Evolutionary conservation across 257 asterid species (phyloP).

Genomic region (Lavandula angustifolia): DNA sequence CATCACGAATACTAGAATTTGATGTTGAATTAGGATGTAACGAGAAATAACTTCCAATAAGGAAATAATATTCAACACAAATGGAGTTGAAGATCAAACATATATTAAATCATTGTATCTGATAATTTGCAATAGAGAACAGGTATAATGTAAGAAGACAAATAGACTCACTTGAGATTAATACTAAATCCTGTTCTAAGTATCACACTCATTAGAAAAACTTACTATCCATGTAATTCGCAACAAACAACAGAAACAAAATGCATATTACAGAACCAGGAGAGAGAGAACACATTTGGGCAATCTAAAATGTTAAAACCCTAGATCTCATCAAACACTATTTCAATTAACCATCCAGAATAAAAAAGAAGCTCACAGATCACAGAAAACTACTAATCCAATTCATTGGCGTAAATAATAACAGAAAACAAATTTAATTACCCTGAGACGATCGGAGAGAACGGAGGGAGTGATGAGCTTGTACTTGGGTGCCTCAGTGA

Average conservation of each 20-base stretch:
- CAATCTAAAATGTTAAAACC: neutral
- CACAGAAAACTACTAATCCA: too few relatives aligned
- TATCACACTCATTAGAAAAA: too few relatives aligned
- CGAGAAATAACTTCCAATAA: too few relatives aligned
- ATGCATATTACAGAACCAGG: neutral
- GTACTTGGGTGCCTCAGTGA: slow-evolving; percentile 83
- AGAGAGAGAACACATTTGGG: neutral
- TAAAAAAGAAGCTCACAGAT: neutral
- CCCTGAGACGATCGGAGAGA: slow-evolving; percentile 93
- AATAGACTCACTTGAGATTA: too few relatives aligned
- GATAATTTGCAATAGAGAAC: too few relatives aligned
- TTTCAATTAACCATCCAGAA: neutral
- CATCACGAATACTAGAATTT: too few relatives aligned
- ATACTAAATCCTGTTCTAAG: neutral
- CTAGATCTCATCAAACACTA: neutral
- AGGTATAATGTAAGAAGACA: too few relatives aligned
- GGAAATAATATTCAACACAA: too few relatives aligned
- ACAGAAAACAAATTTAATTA: slow-evolving; percentile 24
- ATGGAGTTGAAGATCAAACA: too few relatives aligned
- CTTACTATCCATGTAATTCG: neutral
- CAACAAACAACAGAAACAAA: neutral
- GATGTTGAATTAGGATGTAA: neutral
- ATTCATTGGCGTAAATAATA: too few relatives aligned
- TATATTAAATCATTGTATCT: too few relatives aligned
- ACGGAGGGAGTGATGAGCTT: slow-evolving; percentile 93